Percentiles rank a stretch among this genome's conserved stretches.
These are phyloP conservation scores for Phyllostachys edulis DNA, from an alignment of 176 grass and related monocot species.

Conservation along the genomic window DNA sequence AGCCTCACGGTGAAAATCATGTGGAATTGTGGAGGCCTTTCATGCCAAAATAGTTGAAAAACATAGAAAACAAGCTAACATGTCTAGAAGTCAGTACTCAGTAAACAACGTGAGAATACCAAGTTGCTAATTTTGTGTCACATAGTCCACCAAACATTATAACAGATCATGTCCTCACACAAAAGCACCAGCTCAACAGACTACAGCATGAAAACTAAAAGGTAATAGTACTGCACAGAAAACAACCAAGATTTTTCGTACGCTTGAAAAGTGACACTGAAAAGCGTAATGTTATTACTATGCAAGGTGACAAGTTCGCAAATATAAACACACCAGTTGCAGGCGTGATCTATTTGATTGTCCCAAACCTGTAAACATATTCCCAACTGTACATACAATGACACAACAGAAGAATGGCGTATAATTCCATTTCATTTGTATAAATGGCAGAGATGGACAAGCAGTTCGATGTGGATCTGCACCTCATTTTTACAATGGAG, in stretches of 20 bases:
- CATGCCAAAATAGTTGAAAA: neutral
- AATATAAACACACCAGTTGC: neutral
- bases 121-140: neutral
- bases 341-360: neutral
- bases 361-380: neutral
- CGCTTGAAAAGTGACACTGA: neutral
- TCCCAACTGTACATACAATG: neutral
- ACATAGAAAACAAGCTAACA: neutral
- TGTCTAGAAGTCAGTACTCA: neutral
- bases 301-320: neutral
- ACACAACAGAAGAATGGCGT: neutral
- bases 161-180: neutral
- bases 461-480: neutral
- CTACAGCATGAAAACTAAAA: neutral
- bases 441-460: slow-evolving; percentile 16
- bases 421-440: slow-evolving; percentile 29
- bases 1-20: neutral
- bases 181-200: neutral
- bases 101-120: neutral
- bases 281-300: neutral
- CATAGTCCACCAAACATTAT: neutral
- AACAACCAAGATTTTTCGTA: neutral
- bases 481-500: slow-evolving; percentile 25
- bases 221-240: neutral
- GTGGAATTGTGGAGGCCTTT: neutral